A percentile compares a stretch with the other conserved stretches of the same genome.
These are phyloP conservation scores for Arabis alpina DNA, from an alignment of 345 rosid genomes.

Conservation along the genomic window DNA sequence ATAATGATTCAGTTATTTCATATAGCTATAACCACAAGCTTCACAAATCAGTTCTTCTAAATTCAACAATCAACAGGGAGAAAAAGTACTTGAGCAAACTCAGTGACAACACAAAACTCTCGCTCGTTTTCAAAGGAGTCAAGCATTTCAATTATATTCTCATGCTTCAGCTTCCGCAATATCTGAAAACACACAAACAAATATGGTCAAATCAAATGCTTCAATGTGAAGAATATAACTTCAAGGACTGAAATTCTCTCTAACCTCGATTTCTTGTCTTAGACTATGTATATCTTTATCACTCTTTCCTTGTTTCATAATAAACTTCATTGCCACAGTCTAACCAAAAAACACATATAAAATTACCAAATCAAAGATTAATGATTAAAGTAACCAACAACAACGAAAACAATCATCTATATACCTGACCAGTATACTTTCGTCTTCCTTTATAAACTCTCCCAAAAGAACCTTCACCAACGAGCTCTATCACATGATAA, in stretches of 20 bases:
- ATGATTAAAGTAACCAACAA: slow-evolving; percentile 9
- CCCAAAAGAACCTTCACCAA: slow-evolving; percentile 98
- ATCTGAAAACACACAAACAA: slow-evolving; percentile 60
- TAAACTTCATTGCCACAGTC: slow-evolving; percentile 99
- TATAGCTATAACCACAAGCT: not conserved
- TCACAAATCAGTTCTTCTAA: slow-evolving; percentile 4
- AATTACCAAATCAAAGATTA: slow-evolving; percentile 2
- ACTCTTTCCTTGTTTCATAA: slow-evolving; percentile 91
- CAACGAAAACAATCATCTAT: not conserved
- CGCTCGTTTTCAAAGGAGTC: slow-evolving; percentile 94
- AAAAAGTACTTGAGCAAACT: slow-evolving; percentile 81
- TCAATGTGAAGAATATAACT: too few relatives aligned
- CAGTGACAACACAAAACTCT: slow-evolving; percentile 98
- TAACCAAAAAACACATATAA: slow-evolving; percentile 34
- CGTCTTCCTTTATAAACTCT: slow-evolving; percentile 93
- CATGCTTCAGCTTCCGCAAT: slow-evolving; percentile 90
- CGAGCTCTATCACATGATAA: slow-evolving; percentile 93
- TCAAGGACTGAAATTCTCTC: not conserved
- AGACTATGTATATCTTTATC: slow-evolving; percentile 89
- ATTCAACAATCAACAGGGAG: slow-evolving; percentile 20
- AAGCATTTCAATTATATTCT: slow-evolving; percentile 91
- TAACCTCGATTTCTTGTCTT: slow-evolving; percentile 96
- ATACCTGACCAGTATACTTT: slow-evolving; percentile 86
- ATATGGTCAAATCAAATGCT: not conserved
- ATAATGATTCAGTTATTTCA: slow-evolving; percentile 12